These are phyloP conservation scores for Kentomonas sorsogonicus DNA, from an alignment of 208 protist species.

Conservation along the genomic window DNA sequence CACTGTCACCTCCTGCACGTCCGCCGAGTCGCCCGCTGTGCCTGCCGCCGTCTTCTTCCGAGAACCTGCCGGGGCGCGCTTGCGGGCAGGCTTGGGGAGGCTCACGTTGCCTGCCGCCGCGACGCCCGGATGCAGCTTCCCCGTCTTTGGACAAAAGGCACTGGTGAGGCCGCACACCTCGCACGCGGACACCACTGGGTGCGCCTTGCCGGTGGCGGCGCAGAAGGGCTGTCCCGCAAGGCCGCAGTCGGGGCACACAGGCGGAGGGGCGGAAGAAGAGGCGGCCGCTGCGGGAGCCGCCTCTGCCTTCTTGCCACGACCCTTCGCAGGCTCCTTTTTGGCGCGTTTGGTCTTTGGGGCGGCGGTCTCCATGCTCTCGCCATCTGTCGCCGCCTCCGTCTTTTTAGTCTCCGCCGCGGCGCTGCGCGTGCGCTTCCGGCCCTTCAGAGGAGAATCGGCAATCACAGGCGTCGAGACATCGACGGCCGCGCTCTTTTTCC, in stretches of 20 bases:
- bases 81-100: too few relatives aligned
- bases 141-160: slow-evolving; percentile 64
- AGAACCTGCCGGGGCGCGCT: too few relatives aligned
- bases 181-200: slow-evolving; percentile 29
- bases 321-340: not conserved
- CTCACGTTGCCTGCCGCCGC: too few relatives aligned
- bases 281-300: not conserved
- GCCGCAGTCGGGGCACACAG: slow-evolving; percentile 50
- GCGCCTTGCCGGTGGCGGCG: slow-evolving; percentile 41
- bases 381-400: slow-evolving; percentile 3
- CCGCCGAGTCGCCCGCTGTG: slow-evolving; percentile 27
- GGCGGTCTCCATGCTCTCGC: not conserved
- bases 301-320: slow-evolving; percentile 7
- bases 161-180: slow-evolving; percentile 38
- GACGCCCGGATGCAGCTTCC: slow-evolving; percentile 36
- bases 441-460: too few relatives aligned
- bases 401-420: not conserved
- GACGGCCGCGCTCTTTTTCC: too few relatives aligned
- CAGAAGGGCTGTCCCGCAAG: slow-evolving; percentile 52
- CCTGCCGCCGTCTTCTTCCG: too few relatives aligned
- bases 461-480: too few relatives aligned
- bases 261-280: not conserved
- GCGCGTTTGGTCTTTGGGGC: slow-evolving; percentile 3
- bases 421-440: not conserved
- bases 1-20: slow-evolving; percentile 17